These are phyloP conservation scores for Hypoxylon sp. DNA, from an alignment of 2,329 filamentous ascomycete genomes.

Conservation along the genomic window DNA sequence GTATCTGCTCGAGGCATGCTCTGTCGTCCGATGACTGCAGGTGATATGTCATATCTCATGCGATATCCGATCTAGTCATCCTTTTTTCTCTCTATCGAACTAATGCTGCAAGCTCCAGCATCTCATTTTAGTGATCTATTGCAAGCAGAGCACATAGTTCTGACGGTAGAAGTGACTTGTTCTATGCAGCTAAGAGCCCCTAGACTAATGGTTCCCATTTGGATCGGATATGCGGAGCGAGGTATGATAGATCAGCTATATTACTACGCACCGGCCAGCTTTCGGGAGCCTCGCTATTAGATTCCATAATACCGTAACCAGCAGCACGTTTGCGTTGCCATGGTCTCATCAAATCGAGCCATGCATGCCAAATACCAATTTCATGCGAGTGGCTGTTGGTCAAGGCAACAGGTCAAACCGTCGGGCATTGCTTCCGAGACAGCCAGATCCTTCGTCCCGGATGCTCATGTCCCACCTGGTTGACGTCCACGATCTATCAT, in stretches of 20 bases:
- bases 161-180: conserved; percentile 10
- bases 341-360: not conserved
- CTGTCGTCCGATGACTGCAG: not conserved
- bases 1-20: not conserved
- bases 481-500: not conserved
- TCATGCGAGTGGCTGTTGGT: not conserved
- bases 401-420: not conserved
- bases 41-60: conserved; percentile 34
- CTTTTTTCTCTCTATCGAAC: not conserved
- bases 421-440: not conserved
- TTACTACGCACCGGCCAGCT: not conserved
- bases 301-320: not conserved
- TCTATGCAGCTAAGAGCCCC: conserved; percentile 6
- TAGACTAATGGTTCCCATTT: not conserved
- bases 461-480: not conserved
- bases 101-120: not conserved
- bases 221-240: not conserved
- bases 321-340: not conserved
- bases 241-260: conserved; percentile 10
- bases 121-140: not conserved
- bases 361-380: not conserved
- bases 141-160: not conserved
- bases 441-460: not conserved
- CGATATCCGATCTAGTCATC: conserved; percentile 23
- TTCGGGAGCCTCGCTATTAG: conserved; percentile 1